Base-by-base conservation (phyloP, 1,284 basidiomycete genomes). In the Neolentinus lepideus region DNA sequence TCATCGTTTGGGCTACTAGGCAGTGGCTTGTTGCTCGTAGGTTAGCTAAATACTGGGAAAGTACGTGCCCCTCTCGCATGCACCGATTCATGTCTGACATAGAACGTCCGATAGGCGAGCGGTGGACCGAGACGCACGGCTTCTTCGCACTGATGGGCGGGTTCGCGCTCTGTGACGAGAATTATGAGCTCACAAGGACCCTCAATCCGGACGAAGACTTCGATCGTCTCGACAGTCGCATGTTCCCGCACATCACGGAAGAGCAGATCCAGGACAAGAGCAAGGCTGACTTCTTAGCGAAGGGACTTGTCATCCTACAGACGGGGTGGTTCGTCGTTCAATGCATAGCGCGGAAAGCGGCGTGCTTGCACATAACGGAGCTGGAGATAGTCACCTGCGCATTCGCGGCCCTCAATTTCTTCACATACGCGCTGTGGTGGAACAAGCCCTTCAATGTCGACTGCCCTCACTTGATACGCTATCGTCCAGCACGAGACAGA, bases 1-100 rank as follows among this genome's bases (percentile, higher is more conserved):
- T 61, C 16, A 25, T 59, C n/a, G 54, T 36, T 12, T 60, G 59
- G 33, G 60, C 60, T 14, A 45, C 43, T 12, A 25, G 59, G 22
- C 57, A 60, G 43, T 54, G 56, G 19, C 24, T 54, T 16, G 46
- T 43, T 45, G 57, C 60, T 2, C 53, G 51, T 11, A 26, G 21
- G 46, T 54, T 55, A 25, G 35, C 52, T 43, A 16, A 43, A 3
- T 6, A 43, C 16, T 43, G 12, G 8, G 19, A 12, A 24, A 47
- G 60, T 59, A 16, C 36, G 58, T 21, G n/a, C 27, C 10, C 9
- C 3, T 21, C 45, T 33, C 51, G 1, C 35, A n/a, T 33, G 25
- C 2, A 31, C 16, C 6, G 51, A 26, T 16, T 33, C 29, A 31
- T 31, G 12, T 31, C 29, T 31, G 29, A 6, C 29, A 31, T 12